Evolutionary conservation across 1,139 yeast species (phyloP).

Genomic region (Hyphopichia wangnamkhiaoensis): DNA sequence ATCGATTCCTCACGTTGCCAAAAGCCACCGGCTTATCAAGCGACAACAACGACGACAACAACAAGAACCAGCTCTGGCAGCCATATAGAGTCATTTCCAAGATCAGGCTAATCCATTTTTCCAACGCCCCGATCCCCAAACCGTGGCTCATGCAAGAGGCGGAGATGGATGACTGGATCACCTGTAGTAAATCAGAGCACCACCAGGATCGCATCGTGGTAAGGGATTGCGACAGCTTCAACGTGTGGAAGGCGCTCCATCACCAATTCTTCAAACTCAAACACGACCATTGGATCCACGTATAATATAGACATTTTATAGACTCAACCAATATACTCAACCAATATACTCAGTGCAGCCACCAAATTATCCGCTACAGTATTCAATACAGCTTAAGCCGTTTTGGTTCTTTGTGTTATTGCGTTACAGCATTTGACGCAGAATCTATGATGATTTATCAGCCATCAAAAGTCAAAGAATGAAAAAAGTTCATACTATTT

Average conservation of each 20-base stretch:
- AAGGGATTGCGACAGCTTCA: constrained; percentile 36
- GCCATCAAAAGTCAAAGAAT: too few relatives aligned
- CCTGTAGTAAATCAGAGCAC: neutral
- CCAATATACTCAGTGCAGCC: too few relatives aligned
- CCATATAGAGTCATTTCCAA: constrained; percentile 18
- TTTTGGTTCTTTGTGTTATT: too few relatives aligned
- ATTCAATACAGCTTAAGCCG: too few relatives aligned
- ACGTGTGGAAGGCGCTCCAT: constrained; percentile 32
- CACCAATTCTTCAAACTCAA: constrained; percentile 11
- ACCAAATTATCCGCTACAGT: too few relatives aligned
- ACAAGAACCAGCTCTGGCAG: constrained; percentile 27
- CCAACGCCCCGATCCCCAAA: constrained; percentile 49
- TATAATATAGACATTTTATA: too few relatives aligned
- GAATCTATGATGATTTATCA: too few relatives aligned
- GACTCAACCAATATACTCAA: too few relatives aligned
- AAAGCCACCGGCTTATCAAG: constrained; percentile 12
- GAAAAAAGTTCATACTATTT: too few relatives aligned
- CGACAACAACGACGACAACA: too few relatives aligned
- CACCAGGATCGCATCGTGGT: neutral
- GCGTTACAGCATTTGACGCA: too few relatives aligned
- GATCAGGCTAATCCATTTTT: constrained; percentile 39
- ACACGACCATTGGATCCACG: neutral
- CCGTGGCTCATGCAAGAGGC: constrained; percentile 33
- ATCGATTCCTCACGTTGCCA: constrained; percentile 29
- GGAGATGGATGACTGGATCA: neutral